Evolutionary conservation across 352 stramenopile species (phyloP).

Genomic region (Phytophthora citricola): DNA sequence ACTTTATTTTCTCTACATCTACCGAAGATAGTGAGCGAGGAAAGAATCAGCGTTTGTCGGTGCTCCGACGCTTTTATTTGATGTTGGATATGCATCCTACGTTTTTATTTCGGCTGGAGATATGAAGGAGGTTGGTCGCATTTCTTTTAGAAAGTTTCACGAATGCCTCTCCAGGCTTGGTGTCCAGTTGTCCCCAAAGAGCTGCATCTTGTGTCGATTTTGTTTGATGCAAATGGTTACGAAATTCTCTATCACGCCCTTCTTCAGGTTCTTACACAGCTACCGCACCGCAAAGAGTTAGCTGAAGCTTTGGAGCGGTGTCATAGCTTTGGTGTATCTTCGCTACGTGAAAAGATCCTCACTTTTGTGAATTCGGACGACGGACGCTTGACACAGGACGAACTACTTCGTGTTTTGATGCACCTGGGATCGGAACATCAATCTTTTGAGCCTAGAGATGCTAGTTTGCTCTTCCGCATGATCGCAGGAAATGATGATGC

Average conservation of each 20-base stretch:
- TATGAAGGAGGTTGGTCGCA: constrained; percentile 45
- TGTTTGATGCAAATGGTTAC: constrained; percentile 58
- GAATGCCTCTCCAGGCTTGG: constrained; percentile 46
- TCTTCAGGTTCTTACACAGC: constrained; percentile 43
- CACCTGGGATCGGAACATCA: constrained; percentile 27
- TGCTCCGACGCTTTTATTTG: constrained; percentile 38
- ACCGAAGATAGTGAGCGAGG: constrained; percentile 41
- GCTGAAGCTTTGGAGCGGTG: constrained; percentile 41
- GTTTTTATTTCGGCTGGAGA: constrained; percentile 56
- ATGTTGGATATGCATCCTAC: constrained; percentile 40
- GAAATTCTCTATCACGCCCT: constrained; percentile 62
- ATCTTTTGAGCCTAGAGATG: constrained; percentile 48
- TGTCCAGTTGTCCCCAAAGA: constrained; percentile 48
- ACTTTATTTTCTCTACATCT: constrained; percentile 53
- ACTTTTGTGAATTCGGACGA: constrained; percentile 46
- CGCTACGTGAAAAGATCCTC: constrained; percentile 49
- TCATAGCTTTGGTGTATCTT: constrained; percentile 42
- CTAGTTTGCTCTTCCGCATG: constrained; percentile 47
- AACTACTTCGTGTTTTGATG: constrained; percentile 54
- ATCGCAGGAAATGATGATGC: constrained; percentile 11
- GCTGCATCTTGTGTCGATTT: constrained; percentile 50
- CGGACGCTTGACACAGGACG: constrained; percentile 43
- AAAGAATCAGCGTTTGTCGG: constrained; percentile 38
- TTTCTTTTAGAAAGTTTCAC: constrained; percentile 56
- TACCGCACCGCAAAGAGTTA: constrained; percentile 32